Evolutionary conservation across 2,329 filamentous ascomycete species (phyloP).

Genomic region (Stagonosporopsis vannaccii): DNA sequence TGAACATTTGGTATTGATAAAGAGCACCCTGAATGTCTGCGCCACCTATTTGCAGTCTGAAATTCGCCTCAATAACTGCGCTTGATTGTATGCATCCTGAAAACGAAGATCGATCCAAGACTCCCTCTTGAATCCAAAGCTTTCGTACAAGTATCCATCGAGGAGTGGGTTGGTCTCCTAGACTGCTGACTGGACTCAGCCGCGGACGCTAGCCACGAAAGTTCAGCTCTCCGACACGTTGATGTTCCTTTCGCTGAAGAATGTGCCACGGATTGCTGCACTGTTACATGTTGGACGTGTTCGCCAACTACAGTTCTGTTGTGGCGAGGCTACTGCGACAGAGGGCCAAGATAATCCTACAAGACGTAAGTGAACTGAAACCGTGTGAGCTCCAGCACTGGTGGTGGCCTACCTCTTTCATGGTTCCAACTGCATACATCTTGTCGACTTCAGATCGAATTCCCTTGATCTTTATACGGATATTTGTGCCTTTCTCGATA

Average conservation of each 20-base stretch:
- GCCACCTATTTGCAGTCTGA: conserved; percentile 3
- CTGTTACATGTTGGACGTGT: neutral
- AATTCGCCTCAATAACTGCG: conserved; percentile 7
- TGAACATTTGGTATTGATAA: conserved; percentile 16
- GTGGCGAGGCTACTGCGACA: conserved; percentile 35
- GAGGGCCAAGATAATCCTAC: conserved; percentile 52
- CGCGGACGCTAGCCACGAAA: neutral
- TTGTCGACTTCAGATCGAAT: conserved; percentile 90
- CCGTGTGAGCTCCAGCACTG: conserved; percentile 1
- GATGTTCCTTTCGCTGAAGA: neutral
- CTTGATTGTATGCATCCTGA: neutral
- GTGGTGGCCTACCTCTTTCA: conserved; percentile 70
- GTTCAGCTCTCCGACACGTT: neutral
- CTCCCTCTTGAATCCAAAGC: neutral
- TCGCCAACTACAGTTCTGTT: neutral
- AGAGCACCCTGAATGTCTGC: conserved; percentile 8
- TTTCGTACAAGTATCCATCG: neutral
- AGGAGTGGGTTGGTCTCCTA: neutral
- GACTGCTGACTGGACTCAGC: neutral
- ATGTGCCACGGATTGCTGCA: neutral
- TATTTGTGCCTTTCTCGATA: conserved; percentile 91
- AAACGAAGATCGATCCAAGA: neutral
- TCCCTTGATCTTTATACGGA: conserved; percentile 93
- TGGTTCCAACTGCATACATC: conserved; percentile 97
- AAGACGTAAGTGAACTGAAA: conserved; percentile 22